Base-by-base conservation (phyloP, 257 asterid species). In the Thymus quinquecostatus region DNA sequence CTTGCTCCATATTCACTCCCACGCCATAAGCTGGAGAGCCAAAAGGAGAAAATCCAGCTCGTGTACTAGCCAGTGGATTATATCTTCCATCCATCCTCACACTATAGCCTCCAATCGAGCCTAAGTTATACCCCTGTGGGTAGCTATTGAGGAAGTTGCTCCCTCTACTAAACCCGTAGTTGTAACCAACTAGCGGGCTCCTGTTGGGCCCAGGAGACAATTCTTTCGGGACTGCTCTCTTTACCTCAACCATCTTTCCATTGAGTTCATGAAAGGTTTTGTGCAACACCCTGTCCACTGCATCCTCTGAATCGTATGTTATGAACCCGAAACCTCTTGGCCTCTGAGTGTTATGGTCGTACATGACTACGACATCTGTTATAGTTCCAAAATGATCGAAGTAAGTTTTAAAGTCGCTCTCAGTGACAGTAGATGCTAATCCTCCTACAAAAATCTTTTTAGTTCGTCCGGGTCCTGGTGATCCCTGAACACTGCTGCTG, bases 401-500 rank as follows among this genome's bases (percentile, higher is more conserved):
- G 82, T 92, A 92, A 56, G 45, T 83, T 81, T 84, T 92, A 71
- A 92, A 92, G 81, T 92, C 98, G 13, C 79, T 85, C 84, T 92
- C 96, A 36, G 89, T 89, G 64, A 89, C 93, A 0, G 98, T 83
- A 54, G 98, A 89, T 66, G 98, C 96, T 84, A 92, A 83, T 54
- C 98, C 98, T 85, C 98, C 98, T 64, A 92, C 98, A 75, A 92
- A 92, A 56, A 92, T 89, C 96, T 89, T 92, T 83, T 88, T 92
- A 29, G 96, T 86, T 47, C 96, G 93, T 54, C 86, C 93, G 14
- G 92, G 90, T 33, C 89, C 90, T 0, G 96, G 94, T 34, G 96
- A 89, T 68, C 92, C 96, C 79, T 87, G 96, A 70, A 83, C 86
- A 77, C 82, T 87, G 78, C 82, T 80, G 78, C 82, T 79, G 70